phyloP scores from a whole-genome alignment of 1,284 basidiomycete genomes.

The Anthracocystis setariae region DNA sequence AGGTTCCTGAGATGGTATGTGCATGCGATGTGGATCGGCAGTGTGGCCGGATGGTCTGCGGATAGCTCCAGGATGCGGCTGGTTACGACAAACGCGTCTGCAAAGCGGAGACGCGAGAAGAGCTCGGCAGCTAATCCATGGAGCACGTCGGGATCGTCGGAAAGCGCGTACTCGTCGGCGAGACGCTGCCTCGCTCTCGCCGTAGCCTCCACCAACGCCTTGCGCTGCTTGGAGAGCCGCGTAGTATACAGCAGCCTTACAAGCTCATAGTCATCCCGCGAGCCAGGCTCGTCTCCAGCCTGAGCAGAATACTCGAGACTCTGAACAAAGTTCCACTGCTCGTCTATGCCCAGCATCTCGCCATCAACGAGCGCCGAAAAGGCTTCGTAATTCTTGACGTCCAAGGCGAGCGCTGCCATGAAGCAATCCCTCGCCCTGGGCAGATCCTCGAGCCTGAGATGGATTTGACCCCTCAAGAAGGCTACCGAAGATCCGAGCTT shows the following conservation, averaged over 20 bases:
- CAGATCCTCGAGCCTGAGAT: slow-evolving; percentile 89
- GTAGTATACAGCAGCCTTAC: slow-evolving; percentile 90
- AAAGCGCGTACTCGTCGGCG: slow-evolving; percentile 75
- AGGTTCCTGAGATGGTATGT: slow-evolving; percentile 93
- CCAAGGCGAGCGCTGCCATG: slow-evolving; percentile 90
- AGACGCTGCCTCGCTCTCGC: slow-evolving; percentile 72
- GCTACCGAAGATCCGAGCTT: slow-evolving; percentile 74
- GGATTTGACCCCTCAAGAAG: slow-evolving; percentile 88
- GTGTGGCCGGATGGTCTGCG: slow-evolving; percentile 67
- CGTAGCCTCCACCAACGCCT: slow-evolving; percentile 13
- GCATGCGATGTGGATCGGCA: slow-evolving; percentile 94
- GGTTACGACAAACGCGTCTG: slow-evolving; percentile 91
- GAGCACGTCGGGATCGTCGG: slow-evolving; percentile 90
- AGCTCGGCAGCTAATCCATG: slow-evolving; percentile 90
- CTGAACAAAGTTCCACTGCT: slow-evolving; percentile 91
- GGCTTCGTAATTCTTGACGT: slow-evolving; percentile 97
- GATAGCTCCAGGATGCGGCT: slow-evolving; percentile 55
- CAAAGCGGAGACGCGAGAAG: slow-evolving; percentile 87
- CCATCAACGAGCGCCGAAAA: slow-evolving; percentile 89
- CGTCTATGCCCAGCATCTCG: slow-evolving; percentile 71
- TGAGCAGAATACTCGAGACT: slow-evolving; percentile 84
- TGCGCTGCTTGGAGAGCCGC: slow-evolving; percentile 79
- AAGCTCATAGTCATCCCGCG: slow-evolving; percentile 81
- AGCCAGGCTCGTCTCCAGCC: slow-evolving; percentile 70
- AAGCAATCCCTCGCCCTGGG: slow-evolving; percentile 91